These are phyloP conservation scores for Leccinum obscurum DNA, from an alignment of 768 basidiomycete species.

Conservation along the genomic window DNA sequence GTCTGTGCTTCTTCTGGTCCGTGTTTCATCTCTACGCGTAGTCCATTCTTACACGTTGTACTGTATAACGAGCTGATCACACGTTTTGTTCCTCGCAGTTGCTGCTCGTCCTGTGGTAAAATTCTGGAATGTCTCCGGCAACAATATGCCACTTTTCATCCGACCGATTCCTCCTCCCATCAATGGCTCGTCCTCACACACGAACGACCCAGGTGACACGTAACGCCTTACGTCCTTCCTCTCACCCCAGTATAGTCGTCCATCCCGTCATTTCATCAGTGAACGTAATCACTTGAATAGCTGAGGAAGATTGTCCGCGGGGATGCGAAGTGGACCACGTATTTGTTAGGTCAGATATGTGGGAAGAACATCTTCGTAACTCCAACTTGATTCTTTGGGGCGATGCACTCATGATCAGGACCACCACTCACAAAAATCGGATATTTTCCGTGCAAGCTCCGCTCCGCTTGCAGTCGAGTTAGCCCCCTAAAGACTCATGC, in stretches of 20 bases:
- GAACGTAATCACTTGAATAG: slow-evolving; percentile 12
- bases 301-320: slow-evolving; percentile 23
- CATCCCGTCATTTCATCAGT: slow-evolving; percentile 23
- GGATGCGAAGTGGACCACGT: slow-evolving; percentile 12
- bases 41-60: slow-evolving; percentile 8
- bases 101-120: slow-evolving; percentile 60
- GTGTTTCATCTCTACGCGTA: slow-evolving; percentile 21
- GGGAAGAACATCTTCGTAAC: slow-evolving; percentile 16
- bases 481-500: slow-evolving; percentile 10
- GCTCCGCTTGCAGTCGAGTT: slow-evolving; percentile 2
- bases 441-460: background rate
- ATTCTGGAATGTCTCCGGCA: slow-evolving; percentile 51
- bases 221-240: slow-evolving; percentile 16
- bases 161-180: slow-evolving; percentile 28
- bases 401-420: slow-evolving; percentile 2
- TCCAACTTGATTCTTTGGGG: background rate
- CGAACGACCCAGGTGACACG: slow-evolving; percentile 8
- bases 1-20: slow-evolving; percentile 13
- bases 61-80: slow-evolving; percentile 17
- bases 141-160: slow-evolving; percentile 61
- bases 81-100: slow-evolving; percentile 34
- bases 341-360: slow-evolving; percentile 27
- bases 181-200: slow-evolving; percentile 11
- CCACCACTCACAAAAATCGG: background rate
- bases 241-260: slow-evolving; percentile 12